These are phyloP conservation scores for Ilex aquifolium DNA, from an alignment of 257 asterid genomes.

Conservation along the genomic window DNA sequence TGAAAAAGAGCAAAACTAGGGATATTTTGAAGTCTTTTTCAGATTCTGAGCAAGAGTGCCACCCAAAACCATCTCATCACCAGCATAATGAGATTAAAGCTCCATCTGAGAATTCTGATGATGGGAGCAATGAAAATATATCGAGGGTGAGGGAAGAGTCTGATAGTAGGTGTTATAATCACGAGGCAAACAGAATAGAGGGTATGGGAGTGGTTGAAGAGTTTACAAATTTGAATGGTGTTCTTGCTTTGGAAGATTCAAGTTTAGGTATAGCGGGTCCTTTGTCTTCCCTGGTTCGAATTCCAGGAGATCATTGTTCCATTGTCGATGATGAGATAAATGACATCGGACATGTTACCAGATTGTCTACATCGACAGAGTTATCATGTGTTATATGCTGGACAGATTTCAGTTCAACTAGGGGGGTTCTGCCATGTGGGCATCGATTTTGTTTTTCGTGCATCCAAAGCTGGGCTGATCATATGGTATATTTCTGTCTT, in stretches of 20 bases:
- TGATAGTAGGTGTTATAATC: slow-evolving; percentile 10
- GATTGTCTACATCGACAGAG: slow-evolving; percentile 31
- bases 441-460: slow-evolving; percentile 90
- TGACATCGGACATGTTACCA: slow-evolving; percentile 16
- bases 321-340: slow-evolving; percentile 22
- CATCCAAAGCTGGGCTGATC: slow-evolving; percentile 77
- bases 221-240: slow-evolving; percentile 22
- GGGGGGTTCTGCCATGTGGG: slow-evolving; percentile 90
- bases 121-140: slow-evolving; percentile 23
- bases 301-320: slow-evolving; percentile 19
- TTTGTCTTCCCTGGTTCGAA: slow-evolving; percentile 15
- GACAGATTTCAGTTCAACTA: slow-evolving; percentile 71
- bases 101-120: slow-evolving; percentile 23
- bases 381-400: slow-evolving; percentile 88
- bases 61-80: slow-evolving; percentile 12
- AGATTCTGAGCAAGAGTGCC: slow-evolving; percentile 27
- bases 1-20: slow-evolving; percentile 35
- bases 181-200: slow-evolving; percentile 17
- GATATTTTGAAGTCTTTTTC: slow-evolving; percentile 27
- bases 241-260: slow-evolving; percentile 17
- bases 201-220: slow-evolving; percentile 22
- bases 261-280: slow-evolving; percentile 12
- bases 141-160: slow-evolving; percentile 20
- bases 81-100: slow-evolving; percentile 14
- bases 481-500: slow-evolving; percentile 37